phyloP scores from a whole-genome alignment of 768 basidiomycete species.

The Podaxis rugospora region DNA sequence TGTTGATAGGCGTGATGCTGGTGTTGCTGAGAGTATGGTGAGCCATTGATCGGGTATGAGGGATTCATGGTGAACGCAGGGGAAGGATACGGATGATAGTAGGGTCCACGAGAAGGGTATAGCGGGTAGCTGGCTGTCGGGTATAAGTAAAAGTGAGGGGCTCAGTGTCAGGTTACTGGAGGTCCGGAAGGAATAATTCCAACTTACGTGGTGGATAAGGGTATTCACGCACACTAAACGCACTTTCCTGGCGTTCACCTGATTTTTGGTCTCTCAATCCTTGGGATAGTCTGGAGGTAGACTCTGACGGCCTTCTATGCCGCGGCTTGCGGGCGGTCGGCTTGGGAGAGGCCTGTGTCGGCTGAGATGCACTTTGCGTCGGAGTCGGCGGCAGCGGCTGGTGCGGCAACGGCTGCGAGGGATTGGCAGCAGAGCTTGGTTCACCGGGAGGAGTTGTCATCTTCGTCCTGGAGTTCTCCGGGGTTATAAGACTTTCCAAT shows the following conservation, averaged over 20 bases:
- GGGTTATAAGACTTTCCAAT: constrained; percentile 36
- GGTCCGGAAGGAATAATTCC: neutral
- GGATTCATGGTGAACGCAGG: constrained; percentile 58
- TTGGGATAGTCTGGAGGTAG: constrained; percentile 16
- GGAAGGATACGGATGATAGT: constrained; percentile 42
- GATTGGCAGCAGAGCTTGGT: constrained; percentile 30
- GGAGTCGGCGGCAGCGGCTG: constrained; percentile 43
- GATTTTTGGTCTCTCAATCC: constrained; percentile 15
- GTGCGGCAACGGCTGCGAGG: constrained; percentile 41
- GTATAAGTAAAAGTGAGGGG: constrained; percentile 11
- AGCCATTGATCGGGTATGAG: constrained; percentile 58
- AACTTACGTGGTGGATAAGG: constrained; percentile 14
- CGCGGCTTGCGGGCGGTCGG: constrained; percentile 33
- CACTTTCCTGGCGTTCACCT: constrained; percentile 7
- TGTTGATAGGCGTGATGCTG: constrained; percentile 29
- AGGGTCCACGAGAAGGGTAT: constrained; percentile 30
- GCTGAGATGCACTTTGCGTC: constrained; percentile 35
- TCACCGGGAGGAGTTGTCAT: constrained; percentile 51
- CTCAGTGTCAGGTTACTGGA: neutral
- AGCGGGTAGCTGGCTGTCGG: constrained; percentile 21
- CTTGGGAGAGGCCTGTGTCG: constrained; percentile 39
- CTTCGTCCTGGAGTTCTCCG: constrained; percentile 30
- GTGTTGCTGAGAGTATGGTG: constrained; percentile 36
- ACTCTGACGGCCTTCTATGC: constrained; percentile 39
- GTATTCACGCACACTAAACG: constrained; percentile 11